Conservation (phyloP, 2,329 filamentous ascomycete genomes). For the Domatiomyces catenatus region DNA sequence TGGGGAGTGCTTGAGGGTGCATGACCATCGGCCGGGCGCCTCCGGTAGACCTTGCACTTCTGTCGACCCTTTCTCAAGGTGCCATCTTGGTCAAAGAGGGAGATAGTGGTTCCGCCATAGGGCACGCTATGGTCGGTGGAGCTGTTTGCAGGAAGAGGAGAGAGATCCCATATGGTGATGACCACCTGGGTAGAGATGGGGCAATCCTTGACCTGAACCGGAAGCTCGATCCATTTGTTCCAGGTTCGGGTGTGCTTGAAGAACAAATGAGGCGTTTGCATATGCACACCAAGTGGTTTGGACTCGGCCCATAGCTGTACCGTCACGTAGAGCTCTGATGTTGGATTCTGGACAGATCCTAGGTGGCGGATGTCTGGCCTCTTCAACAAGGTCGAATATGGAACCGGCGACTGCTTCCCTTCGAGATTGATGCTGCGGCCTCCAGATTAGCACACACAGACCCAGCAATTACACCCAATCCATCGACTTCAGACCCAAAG, state of each 20-base stretch:
- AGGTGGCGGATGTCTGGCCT: conserved; percentile 70
- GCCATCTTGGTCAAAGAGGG: conserved; percentile 83
- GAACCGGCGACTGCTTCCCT: conserved; percentile 58
- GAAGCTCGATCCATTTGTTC: conserved; percentile 92
- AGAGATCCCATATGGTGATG: conserved; percentile 90
- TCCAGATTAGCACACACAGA: not conserved
- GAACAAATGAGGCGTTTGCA: conserved; percentile 83
- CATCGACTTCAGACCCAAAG: not conserved
- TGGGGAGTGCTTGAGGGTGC: conserved; percentile 67
- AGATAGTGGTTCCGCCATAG: conserved; percentile 84
- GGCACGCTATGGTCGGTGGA: conserved; percentile 66
- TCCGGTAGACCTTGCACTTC: conserved; percentile 72
- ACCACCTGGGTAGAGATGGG: conserved; percentile 71
- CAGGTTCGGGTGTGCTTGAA: conserved; percentile 62
- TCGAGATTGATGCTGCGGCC: conserved; percentile 53
- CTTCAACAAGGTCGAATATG: conserved; percentile 63
- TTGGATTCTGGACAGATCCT: conserved; percentile 71
- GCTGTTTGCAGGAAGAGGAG: conserved; percentile 56
- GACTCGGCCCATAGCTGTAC: conserved; percentile 91
- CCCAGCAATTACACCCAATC: not conserved
- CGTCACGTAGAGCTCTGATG: conserved; percentile 73
- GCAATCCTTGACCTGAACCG: conserved; percentile 67
- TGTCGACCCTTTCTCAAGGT: conserved; percentile 83
- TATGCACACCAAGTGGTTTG: conserved; percentile 79
- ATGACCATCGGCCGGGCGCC: conserved; percentile 71